phyloP scores from a whole-genome alignment of 192 early-diverging fungal genomes.

The Paraglomus occultum region DNA sequence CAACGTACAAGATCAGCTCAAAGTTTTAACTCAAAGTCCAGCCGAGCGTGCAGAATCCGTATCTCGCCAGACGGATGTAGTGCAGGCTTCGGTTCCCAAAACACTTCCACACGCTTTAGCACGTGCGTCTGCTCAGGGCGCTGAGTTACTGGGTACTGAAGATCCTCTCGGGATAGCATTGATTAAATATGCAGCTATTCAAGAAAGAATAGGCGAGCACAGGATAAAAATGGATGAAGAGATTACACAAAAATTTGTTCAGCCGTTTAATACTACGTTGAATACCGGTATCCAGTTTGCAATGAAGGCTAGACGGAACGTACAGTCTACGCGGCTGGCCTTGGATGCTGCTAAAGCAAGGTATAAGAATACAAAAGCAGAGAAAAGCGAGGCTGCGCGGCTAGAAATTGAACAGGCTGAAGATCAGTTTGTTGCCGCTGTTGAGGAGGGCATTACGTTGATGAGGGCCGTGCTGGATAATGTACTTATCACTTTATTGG shows the following conservation, averaged over 20 bases:
- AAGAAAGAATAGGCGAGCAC: conserved; percentile 82
- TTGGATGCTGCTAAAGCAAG: conserved; percentile 85
- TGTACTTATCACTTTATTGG: conserved; percentile 40
- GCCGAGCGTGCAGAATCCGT: conserved; percentile 49
- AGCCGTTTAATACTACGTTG: conserved; percentile 70
- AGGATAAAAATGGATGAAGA: conserved; percentile 73
- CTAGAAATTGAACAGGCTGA: conserved; percentile 89
- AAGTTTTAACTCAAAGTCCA: conserved; percentile 51
- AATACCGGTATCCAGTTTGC: conserved; percentile 76
- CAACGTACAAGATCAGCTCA: conserved; percentile 62
- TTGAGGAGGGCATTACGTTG: conserved; percentile 92
- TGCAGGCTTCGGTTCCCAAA: conserved; percentile 40
- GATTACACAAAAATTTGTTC: conserved; percentile 70
- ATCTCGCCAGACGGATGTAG: conserved; percentile 32
- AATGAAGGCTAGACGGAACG: conserved; percentile 83
- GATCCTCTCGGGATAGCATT: conserved; percentile 87
- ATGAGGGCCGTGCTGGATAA: conserved; percentile 93
- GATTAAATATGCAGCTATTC: conserved; percentile 79
- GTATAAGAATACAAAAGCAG: conserved; percentile 70
- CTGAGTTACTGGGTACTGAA: conserved; percentile 69
- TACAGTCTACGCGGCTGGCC: conserved; percentile 74
- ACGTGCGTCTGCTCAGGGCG: conserved; percentile 61
- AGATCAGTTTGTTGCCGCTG: conserved; percentile 92
- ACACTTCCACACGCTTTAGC: conserved; percentile 76
- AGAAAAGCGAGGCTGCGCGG: conserved; percentile 69